These are phyloP conservation scores for Prunus mume DNA, from an alignment of 306 rosid genomes.

Conservation along the genomic window DNA sequence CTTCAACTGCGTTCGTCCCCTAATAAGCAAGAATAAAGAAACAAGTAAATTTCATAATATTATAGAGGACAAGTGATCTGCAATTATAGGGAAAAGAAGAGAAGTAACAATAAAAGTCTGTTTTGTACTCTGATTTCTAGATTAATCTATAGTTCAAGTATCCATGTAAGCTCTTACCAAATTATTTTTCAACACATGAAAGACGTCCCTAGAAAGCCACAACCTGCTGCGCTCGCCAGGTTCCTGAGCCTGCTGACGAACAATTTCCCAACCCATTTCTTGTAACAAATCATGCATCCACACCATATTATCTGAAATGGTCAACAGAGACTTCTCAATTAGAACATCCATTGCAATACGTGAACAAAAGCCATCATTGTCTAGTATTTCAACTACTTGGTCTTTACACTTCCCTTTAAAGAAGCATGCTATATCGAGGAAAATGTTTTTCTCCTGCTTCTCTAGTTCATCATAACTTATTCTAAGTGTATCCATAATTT, in stretches of 20 bases:
- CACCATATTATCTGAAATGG: not conserved
- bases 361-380: not conserved
- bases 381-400: not conserved
- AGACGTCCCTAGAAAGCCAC: not conserved
- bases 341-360: no score
- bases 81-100: no score
- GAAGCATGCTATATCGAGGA: not conserved
- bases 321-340: not conserved
- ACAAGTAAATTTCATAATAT: not conserved
- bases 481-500: not conserved
- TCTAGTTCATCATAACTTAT: not conserved
- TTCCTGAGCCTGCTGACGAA: not conserved
- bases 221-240: not conserved
- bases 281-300: not conserved
- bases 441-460: not conserved
- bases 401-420: not conserved
- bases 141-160: not conserved
- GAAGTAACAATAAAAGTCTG: no score
- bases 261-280: not conserved
- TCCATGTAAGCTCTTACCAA: not conserved
- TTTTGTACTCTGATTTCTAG: not conserved
- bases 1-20: slow-evolving; percentile 6
- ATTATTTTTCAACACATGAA: not conserved
- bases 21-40: not conserved
- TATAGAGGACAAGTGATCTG: no score